These are phyloP conservation scores for Cinnamomum chago DNA, from an alignment of 164 flowering plant genomes.

Conservation along the genomic window DNA sequence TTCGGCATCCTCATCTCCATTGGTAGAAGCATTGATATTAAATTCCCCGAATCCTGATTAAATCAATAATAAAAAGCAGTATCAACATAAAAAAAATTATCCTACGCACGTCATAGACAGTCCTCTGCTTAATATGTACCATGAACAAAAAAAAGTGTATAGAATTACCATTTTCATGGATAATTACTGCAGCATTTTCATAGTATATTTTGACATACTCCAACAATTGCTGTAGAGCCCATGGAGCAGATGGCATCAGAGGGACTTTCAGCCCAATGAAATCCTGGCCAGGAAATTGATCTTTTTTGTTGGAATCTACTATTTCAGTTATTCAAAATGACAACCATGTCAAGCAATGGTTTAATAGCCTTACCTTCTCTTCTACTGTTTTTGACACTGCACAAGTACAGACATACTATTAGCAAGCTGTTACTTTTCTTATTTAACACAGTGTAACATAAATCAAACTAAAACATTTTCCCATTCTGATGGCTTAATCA, in stretches of 20 bases:
- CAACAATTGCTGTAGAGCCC: constrained; percentile 6
- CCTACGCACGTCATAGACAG: neutral
- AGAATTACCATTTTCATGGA: constrained; percentile 13
- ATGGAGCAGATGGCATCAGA: neutral
- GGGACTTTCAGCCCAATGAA: neutral
- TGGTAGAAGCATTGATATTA: neutral
- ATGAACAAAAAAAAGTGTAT: neutral
- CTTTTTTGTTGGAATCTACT: neutral
- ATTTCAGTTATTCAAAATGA: neutral
- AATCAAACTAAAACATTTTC: neutral
- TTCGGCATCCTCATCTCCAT: neutral
- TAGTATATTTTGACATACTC: constrained; percentile 7
- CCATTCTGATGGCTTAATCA: neutral
- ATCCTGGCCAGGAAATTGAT: neutral
- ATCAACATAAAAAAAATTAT: neutral
- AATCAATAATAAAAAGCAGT: neutral
- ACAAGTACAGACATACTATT: neutral
- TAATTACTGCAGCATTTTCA: neutral
- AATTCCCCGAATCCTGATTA: neutral
- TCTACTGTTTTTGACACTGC: neutral
- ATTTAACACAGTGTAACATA: neutral
- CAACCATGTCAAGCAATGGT: neutral
- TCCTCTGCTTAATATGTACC: neutral
- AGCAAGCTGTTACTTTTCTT: neutral
- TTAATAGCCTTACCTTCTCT: constrained; percentile 1